These are phyloP conservation scores for Rhytidhysteron rufulum DNA, from an alignment of 2,329 filamentous ascomycete species.

Conservation along the genomic window DNA sequence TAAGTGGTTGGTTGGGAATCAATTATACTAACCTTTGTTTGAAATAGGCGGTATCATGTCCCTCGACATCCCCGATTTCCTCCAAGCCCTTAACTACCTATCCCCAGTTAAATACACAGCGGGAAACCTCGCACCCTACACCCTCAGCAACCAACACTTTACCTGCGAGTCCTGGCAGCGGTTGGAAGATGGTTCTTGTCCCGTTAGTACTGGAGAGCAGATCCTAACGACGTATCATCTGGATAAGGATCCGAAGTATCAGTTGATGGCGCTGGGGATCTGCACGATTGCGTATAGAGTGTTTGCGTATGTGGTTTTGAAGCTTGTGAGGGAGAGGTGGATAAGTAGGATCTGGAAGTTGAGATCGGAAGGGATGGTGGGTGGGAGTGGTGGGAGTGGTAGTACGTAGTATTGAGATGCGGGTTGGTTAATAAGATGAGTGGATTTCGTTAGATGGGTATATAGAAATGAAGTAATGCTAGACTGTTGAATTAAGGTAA, in stretches of 20 bases:
- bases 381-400: too few relatives aligned
- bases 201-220: slow-evolving; percentile 62
- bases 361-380: slow-evolving; percentile 7
- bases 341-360: slow-evolving; percentile 25
- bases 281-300: slow-evolving; percentile 64
- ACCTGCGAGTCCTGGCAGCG: slow-evolving; percentile 60
- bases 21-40: too few relatives aligned
- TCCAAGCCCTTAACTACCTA: slow-evolving; percentile 67
- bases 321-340: slow-evolving; percentile 54
- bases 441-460: too few relatives aligned
- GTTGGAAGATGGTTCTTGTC: slow-evolving; percentile 59
- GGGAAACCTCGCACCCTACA: slow-evolving; percentile 64
- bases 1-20: too few relatives aligned
- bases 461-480: too few relatives aligned
- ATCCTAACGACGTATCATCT: slow-evolving; percentile 66
- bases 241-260: slow-evolving; percentile 57
- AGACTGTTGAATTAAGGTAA: too few relatives aligned
- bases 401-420: too few relatives aligned
- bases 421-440: too few relatives aligned
- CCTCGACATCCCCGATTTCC: slow-evolving; percentile 63
- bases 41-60: slow-evolving; percentile 66
- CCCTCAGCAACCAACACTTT: slow-evolving; percentile 58
- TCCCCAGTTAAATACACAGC: slow-evolving; percentile 68
- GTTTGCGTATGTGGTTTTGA: slow-evolving; percentile 58
- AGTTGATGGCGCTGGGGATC: slow-evolving; percentile 60